These are phyloP conservation scores for Acer saccharum DNA, from an alignment of 345 rosid genomes.

Conservation along the genomic window DNA sequence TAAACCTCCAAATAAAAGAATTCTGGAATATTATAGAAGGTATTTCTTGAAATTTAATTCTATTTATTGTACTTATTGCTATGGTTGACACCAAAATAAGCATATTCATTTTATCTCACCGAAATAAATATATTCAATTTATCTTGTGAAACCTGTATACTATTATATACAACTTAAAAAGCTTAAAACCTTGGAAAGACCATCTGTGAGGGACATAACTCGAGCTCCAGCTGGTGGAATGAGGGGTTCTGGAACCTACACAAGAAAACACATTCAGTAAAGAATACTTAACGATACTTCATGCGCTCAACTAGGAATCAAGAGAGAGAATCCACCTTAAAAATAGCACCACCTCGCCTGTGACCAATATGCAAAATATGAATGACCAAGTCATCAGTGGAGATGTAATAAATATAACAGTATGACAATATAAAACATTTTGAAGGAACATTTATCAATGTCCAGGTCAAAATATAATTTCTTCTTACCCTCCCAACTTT, in stretches of 20 bases:
- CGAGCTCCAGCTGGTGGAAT: conserved; percentile 88
- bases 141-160: conserved; percentile 4
- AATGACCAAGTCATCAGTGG: conserved; percentile 19
- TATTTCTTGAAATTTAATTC: background rate
- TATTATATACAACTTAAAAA: conserved; percentile 4
- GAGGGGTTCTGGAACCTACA: conserved; percentile 85
- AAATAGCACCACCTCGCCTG: conserved; percentile 81
- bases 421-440: conserved; percentile 9
- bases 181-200: conserved; percentile 76
- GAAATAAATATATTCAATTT: background rate
- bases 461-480: conserved; percentile 14
- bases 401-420: background rate
- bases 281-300: conserved; percentile 16
- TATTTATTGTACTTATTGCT: background rate
- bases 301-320: conserved; percentile 25
- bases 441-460: conserved; percentile 2
- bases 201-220: conserved; percentile 93
- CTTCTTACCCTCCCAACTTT: conserved; percentile 83
- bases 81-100: background rate
- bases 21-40: background rate
- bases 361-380: conserved; percentile 27
- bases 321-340: conserved; percentile 60
- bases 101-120: background rate
- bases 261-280: conserved; percentile 16
- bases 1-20: conserved; percentile 11